Conservation (phyloP, 2,329 filamentous ascomycete species). For the Westerdykella aurantiaca region DNA sequence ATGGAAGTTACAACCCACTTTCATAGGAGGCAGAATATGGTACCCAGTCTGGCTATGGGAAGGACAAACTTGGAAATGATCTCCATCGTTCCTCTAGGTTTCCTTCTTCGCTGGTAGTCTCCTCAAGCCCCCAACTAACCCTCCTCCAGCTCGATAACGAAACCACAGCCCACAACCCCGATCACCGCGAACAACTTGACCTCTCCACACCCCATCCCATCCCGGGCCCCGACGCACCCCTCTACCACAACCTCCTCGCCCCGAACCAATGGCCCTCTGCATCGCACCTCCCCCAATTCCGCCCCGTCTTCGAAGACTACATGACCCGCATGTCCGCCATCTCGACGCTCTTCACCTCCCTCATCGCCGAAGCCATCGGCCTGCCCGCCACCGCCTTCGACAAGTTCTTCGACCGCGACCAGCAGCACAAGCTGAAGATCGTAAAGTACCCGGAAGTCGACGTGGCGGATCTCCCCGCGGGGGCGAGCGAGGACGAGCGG, state of each 20-base stretch:
- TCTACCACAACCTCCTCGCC: slow-evolving; percentile 70
- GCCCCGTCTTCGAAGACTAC: slow-evolving; percentile 64
- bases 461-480: slow-evolving; percentile 22
- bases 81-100: too few species aligned
- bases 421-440: slow-evolving; percentile 85
- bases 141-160: slow-evolving; percentile 48
- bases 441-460: slow-evolving; percentile 72
- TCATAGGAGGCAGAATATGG: too few species aligned
- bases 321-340: slow-evolving; percentile 69
- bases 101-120: too few species aligned
- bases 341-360: slow-evolving; percentile 66
- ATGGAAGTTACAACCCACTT: too few species aligned
- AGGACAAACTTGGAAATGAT: too few species aligned
- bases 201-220: slow-evolving; percentile 71
- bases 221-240: slow-evolving; percentile 57
- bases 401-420: slow-evolving; percentile 65
- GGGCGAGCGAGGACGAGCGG: slow-evolving; percentile 28
- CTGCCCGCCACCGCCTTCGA: slow-evolving; percentile 65
- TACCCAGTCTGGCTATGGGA: too few species aligned
- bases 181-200: slow-evolving; percentile 84
- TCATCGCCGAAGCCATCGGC: slow-evolving; percentile 79
- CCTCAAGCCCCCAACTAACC: not conserved
- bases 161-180: slow-evolving; percentile 65
- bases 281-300: slow-evolving; percentile 60
- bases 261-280: slow-evolving; percentile 73